phyloP scores from a whole-genome alignment of 2,329 filamentous ascomycete species.

The Hypoxylon rubiginosum region DNA sequence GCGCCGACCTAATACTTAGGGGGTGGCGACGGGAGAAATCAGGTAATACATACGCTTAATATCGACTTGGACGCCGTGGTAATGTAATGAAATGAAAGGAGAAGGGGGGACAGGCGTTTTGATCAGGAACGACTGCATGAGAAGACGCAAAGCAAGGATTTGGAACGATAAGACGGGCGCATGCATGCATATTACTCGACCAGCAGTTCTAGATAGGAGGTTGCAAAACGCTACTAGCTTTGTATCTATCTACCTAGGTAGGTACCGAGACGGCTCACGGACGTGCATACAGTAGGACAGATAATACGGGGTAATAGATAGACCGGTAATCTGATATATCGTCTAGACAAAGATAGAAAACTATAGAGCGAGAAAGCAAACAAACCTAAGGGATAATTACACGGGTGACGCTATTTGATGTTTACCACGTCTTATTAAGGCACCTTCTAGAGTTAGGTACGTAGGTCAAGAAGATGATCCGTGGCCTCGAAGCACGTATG shows the following conservation, averaged over 20 bases:
- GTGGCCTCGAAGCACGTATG: too few species aligned
- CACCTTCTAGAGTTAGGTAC: too few species aligned
- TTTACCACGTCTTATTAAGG: too few species aligned
- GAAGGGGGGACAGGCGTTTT: background rate
- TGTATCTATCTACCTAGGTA: background rate
- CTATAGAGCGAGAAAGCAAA: too few species aligned
- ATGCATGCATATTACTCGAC: background rate
- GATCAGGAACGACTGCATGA: background rate
- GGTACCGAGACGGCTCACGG: background rate
- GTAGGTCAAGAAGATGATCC: too few species aligned
- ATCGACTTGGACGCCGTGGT: background rate
- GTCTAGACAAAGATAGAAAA: too few species aligned
- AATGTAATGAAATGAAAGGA: too few species aligned
- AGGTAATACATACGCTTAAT: background rate
- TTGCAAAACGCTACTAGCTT: background rate
- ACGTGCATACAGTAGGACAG: background rate
- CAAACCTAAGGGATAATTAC: too few species aligned
- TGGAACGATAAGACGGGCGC: too few species aligned
- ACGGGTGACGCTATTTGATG: too few species aligned
- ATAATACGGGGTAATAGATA: background rate
- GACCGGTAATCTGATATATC: background rate
- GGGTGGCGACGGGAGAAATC: background rate
- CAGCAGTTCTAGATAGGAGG: too few species aligned
- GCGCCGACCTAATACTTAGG: conserved; percentile 22
- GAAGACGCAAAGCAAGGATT: background rate